phyloP scores from a whole-genome alignment of 1,139 yeast genomes.

The Zygosaccharomyces pseudobailii region DNA sequence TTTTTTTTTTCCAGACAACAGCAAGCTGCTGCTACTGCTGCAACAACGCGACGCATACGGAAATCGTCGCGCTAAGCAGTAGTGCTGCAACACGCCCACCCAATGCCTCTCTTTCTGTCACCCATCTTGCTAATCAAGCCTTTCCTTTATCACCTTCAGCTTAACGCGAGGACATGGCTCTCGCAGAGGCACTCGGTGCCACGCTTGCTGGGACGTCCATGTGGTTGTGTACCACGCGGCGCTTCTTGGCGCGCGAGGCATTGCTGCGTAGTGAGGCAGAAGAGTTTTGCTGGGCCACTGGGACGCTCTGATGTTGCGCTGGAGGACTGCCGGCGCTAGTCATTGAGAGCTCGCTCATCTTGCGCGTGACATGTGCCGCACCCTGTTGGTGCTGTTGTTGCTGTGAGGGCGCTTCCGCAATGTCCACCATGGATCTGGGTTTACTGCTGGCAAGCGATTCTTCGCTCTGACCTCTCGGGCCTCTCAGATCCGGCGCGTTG shows the following conservation, averaged over 20 bases:
- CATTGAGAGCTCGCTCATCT: slow-evolving; percentile 2
- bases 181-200: slow-evolving; percentile 9
- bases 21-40: background rate
- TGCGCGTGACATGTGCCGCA: background rate
- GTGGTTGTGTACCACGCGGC: slow-evolving; percentile 16
- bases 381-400: background rate
- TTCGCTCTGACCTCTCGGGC: slow-evolving; percentile 3
- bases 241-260: slow-evolving; percentile 8
- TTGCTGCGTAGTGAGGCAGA: slow-evolving; percentile 10
- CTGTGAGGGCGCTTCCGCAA: slow-evolving; percentile 19
- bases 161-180: slow-evolving; percentile 8
- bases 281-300: slow-evolving; percentile 5
- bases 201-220: slow-evolving; percentile 15
- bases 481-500: slow-evolving; percentile 25
- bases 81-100: too few relatives aligned
- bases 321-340: background rate
- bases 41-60: background rate
- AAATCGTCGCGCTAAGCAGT: background rate
- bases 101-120: too few relatives aligned
- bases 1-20: background rate
- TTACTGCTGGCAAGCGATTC: slow-evolving; percentile 3
- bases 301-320: background rate
- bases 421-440: slow-evolving; percentile 26
- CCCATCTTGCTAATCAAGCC: too few relatives aligned
- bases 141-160: background rate